Conservation (phyloP, 208 protist genomes). For the Acanthamoeba royreba region DNA sequence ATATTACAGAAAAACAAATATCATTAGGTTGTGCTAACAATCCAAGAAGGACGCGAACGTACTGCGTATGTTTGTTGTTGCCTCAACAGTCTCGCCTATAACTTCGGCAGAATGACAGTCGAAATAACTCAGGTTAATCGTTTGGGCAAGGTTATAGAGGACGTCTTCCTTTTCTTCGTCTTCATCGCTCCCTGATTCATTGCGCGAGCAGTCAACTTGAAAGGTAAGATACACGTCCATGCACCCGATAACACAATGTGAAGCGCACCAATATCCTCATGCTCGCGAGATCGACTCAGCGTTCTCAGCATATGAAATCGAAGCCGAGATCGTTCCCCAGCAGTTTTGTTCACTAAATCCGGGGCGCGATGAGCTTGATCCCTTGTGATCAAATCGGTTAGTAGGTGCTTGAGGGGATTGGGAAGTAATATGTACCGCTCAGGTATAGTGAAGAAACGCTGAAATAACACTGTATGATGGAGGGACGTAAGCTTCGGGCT, state of each 20-base stretch:
- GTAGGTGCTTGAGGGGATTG: not conserved
- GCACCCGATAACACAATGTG: too few relatives aligned
- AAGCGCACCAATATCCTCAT: not conserved
- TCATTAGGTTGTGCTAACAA: too few relatives aligned
- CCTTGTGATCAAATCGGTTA: not conserved
- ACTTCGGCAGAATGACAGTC: not conserved
- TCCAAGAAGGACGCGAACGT: too few relatives aligned
- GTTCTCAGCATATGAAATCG: not conserved
- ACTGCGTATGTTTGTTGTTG: not conserved
- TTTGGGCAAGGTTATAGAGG: conserved; percentile 12
- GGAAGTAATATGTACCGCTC: not conserved
- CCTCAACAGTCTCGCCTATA: not conserved
- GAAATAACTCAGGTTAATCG: not conserved
- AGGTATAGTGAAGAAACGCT: not conserved
- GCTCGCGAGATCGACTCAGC: not conserved
- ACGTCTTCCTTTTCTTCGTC: not conserved
- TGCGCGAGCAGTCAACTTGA: too few relatives aligned
- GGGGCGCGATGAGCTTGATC: not conserved
- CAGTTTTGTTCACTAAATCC: not conserved
- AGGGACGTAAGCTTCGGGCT: too few relatives aligned
- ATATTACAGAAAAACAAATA: not conserved
- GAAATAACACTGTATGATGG: not conserved
- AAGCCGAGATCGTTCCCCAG: not conserved
- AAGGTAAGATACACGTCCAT: not conserved
- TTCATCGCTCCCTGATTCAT: not conserved